Evolutionary conservation across 139 green algal species (phyloP).

Genomic region (Nannochloris sp.): DNA sequence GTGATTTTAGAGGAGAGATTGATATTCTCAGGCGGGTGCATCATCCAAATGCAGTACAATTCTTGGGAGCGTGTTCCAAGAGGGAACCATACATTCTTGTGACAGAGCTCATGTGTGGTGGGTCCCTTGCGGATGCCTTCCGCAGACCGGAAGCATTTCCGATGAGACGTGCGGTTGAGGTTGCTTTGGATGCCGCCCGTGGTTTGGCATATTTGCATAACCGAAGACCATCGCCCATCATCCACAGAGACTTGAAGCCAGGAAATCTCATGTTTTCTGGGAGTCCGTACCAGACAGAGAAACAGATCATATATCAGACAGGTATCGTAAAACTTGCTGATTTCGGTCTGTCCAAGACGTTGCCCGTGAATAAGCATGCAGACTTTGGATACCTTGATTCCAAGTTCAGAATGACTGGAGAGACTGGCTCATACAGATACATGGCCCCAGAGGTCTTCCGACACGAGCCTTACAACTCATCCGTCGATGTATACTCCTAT

Average conservation of each 20-base stretch:
- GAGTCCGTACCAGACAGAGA: constrained; percentile 35
- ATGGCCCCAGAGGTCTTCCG: constrained; percentile 56
- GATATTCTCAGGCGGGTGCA: constrained; percentile 45
- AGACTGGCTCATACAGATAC: constrained; percentile 60
- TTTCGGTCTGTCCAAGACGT: constrained; percentile 81
- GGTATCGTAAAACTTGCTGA: constrained; percentile 70
- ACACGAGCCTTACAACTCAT: constrained; percentile 61
- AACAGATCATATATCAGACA: constrained; percentile 63
- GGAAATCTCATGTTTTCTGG: constrained; percentile 85
- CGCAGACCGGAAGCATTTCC: constrained; percentile 38
- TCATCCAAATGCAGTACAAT: constrained; percentile 61
- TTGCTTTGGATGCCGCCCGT: constrained; percentile 73
- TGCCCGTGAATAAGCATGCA: constrained; percentile 54
- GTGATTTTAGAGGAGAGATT: constrained; percentile 50
- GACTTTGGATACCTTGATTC: constrained; percentile 46
- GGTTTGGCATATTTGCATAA: constrained; percentile 84
- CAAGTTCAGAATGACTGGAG: constrained; percentile 73
- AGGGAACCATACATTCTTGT: constrained; percentile 79
- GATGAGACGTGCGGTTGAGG: constrained; percentile 49
- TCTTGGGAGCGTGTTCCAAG: constrained; percentile 82
- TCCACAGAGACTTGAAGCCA: constrained; percentile 79
- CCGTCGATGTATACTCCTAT: constrained; percentile 53
- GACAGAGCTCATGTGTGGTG: constrained; percentile 48
- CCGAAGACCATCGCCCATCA: constrained; percentile 35
- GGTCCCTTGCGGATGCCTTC: constrained; percentile 74